phyloP scores from a whole-genome alignment of 2,329 filamentous ascomycete species.

The Fusarium hostae region DNA sequence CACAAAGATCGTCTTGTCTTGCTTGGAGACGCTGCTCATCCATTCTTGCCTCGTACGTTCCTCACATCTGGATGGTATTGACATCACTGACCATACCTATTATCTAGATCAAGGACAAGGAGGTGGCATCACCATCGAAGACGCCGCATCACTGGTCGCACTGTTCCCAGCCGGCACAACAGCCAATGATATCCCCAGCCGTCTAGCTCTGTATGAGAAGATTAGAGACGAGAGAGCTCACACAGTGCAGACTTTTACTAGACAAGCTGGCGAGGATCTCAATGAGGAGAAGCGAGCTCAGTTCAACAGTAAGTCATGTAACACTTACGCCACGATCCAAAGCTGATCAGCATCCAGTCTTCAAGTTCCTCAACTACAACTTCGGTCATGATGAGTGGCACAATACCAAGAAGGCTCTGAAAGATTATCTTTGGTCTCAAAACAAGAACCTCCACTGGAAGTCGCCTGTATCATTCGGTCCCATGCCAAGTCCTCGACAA shows the following conservation, averaged over 20 bases:
- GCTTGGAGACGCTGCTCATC: constrained; percentile 75
- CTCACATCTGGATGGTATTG: rapidly evolving
- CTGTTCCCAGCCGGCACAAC: constrained; percentile 62
- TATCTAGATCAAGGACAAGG: constrained; percentile 38
- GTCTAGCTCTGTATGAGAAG: constrained; percentile 68
- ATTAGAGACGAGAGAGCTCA: constrained; percentile 68
- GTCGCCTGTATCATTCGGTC: constrained; percentile 39
- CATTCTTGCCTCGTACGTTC: constrained; percentile 63
- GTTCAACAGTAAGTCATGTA: constrained; percentile 54
- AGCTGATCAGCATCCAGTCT: constrained; percentile 9
- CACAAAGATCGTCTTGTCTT: constrained; percentile 64
- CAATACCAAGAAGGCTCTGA: constrained; percentile 25
- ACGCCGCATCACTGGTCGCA: constrained; percentile 68
- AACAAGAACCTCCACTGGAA: constrained; percentile 25
- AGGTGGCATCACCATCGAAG: constrained; percentile 74
- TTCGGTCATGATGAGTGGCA: constrained; percentile 38
- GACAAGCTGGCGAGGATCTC: constrained; percentile 62
- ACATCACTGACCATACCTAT: rapidly evolving
- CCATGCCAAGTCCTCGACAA: constrained; percentile 38
- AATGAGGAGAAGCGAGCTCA: constrained; percentile 47
- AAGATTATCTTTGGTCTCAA: constrained; percentile 21
- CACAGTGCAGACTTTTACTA: constrained; percentile 67
- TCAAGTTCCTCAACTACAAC: constrained; percentile 31
- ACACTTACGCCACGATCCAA: rapidly evolving
- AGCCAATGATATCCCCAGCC: constrained; percentile 60